Percentiles rank a stretch among this genome's conserved stretches.
phyloP scores from a whole-genome alignment of 352 stramenopile species.

The Thalassiosira exigua region DNA sequence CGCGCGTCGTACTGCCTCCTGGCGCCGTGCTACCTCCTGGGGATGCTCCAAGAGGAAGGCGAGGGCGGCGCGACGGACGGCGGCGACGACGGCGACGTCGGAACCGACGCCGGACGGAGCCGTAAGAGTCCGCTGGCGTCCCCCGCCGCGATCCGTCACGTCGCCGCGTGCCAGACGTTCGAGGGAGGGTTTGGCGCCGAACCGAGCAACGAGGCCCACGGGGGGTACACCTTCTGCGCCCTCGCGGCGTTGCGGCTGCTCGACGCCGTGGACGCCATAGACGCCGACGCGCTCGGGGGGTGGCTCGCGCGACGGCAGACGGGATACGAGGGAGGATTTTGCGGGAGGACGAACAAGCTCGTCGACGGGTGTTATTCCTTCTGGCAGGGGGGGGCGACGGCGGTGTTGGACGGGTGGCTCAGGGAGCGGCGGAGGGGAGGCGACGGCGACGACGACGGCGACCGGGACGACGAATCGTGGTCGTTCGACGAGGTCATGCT shows the following conservation, averaged over 20 bases:
- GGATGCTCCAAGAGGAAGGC: slow-evolving; percentile 31
- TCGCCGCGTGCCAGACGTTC: slow-evolving; percentile 94
- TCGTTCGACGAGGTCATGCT: slow-evolving; percentile 79
- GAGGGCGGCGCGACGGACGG: slow-evolving; percentile 11
- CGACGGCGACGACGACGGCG: not conserved
- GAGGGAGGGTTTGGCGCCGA: slow-evolving; percentile 91
- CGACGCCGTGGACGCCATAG: slow-evolving; percentile 46
- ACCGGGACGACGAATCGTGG: not conserved
- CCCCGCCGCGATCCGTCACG: slow-evolving; percentile 36
- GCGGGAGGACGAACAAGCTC: slow-evolving; percentile 97
- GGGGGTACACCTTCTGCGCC: slow-evolving; percentile 97
- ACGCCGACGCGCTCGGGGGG: slow-evolving; percentile 76
- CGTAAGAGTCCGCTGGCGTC: slow-evolving; percentile 28
- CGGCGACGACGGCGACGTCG: not conserved
- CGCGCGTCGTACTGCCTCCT: slow-evolving; percentile 97
- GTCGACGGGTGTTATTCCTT: slow-evolving; percentile 99
- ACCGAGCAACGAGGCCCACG: slow-evolving; percentile 94
- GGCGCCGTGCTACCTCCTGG: slow-evolving; percentile 67
- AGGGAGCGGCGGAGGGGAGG: not conserved
- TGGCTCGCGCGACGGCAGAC: slow-evolving; percentile 96
- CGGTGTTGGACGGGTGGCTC: slow-evolving; percentile 79
- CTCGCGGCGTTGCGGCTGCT: slow-evolving; percentile 94
- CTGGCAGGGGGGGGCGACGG: slow-evolving; percentile 94
- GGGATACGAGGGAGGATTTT: slow-evolving; percentile 90
- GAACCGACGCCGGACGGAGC: not conserved